Percentiles rank a stretch among this genome's conserved stretches.
phyloP scores from a whole-genome alignment of 495 filamentous ascomycete genomes.

The Lentithecium fluviatile region DNA sequence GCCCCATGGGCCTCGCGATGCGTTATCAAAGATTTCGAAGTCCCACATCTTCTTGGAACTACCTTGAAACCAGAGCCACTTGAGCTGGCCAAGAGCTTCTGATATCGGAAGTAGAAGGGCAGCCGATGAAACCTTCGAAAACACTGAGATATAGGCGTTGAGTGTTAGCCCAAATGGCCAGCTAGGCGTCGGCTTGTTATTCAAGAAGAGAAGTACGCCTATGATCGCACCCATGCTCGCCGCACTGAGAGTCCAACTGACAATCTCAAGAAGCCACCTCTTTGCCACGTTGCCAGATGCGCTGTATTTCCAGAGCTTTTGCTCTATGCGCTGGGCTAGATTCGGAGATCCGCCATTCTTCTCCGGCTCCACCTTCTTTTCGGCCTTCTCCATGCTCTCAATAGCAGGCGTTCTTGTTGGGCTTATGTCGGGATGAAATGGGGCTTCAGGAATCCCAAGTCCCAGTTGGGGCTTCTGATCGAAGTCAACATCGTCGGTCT shows the following conservation, averaged over 20 bases:
- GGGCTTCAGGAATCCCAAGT: too few relatives aligned
- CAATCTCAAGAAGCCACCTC: constrained; percentile 26
- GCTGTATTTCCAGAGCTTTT: constrained; percentile 19
- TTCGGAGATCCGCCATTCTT: too few relatives aligned
- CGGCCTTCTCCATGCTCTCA: too few relatives aligned
- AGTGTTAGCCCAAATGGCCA: constrained; percentile 14
- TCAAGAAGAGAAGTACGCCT: constrained; percentile 1
- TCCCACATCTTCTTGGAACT: constrained; percentile 29
- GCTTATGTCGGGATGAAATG: too few relatives aligned
- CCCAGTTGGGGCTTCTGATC: too few relatives aligned
- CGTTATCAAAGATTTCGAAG: constrained; percentile 34
- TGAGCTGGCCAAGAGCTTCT: constrained; percentile 33
- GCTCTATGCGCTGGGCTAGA: constrained; percentile 20
- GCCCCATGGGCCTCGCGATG: constrained; percentile 32
- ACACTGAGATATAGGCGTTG: constrained; percentile 25
- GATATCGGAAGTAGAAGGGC: constrained; percentile 25
- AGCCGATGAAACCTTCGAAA: constrained; percentile 14
- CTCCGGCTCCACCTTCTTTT: too few relatives aligned
- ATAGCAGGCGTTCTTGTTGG: too few relatives aligned
- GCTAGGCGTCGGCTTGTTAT: constrained; percentile 4
- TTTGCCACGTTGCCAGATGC: constrained; percentile 15
- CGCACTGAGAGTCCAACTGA: constrained; percentile 27
- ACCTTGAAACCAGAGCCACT: constrained; percentile 32
- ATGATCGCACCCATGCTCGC: constrained; percentile 28
- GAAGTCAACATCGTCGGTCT: too few relatives aligned